Base-by-base conservation (phyloP, 768 basidiomycete species). In the Candolleomyces aberdarensis region DNA sequence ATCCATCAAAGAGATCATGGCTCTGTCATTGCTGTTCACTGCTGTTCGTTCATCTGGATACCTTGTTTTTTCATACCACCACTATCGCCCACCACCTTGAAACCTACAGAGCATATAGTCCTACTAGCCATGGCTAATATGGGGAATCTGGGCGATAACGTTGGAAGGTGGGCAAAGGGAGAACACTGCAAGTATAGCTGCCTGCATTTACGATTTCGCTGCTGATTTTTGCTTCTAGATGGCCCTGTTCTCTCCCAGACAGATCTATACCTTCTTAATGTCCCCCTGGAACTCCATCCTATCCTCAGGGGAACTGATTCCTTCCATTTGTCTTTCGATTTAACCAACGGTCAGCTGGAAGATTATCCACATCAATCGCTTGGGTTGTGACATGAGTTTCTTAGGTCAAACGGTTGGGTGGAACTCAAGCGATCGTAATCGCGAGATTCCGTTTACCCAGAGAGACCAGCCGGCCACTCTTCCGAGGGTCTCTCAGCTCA, bases 191-290 rank as follows among this genome's bases (percentile, higher is more conserved):
- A 15, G 57, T 50, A 19, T 39, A 39, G 10, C 26, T 26, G 13
- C 22, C 26, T 56, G 13, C 29, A 39, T 14, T 43, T 3, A 19
- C 29, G 20, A 11, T 4, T 17, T 32, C 39, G 26, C 22, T 20
- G 52, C 19, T 7, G 13, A 39, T 26, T 52, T 14, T 19, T 22
- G 41, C n/a, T 17, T 20, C 22, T 62, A 92, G 90, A 93, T 72
- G 91, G 90, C 0, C 92, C 92, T 5, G 84, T 93, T 6, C 80
- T 94, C 14, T 82, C 84, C 3, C 89, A 89, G 67, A 92, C 90
- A 0, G 92, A 94, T 68, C 79, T 94, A 14, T 94, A 92, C 71
- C 82, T 94, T 3, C 82, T 94, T 58, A 79, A 83, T 48, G 81
- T 84, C 5, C 83, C 86, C 15, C 79, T 94, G 2, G 83, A 89